Percentiles rank a stretch among this genome's conserved stretches.
Conservation (phyloP, 495 filamentous ascomycete genomes). For the Penicillium subrubescens region DNA sequence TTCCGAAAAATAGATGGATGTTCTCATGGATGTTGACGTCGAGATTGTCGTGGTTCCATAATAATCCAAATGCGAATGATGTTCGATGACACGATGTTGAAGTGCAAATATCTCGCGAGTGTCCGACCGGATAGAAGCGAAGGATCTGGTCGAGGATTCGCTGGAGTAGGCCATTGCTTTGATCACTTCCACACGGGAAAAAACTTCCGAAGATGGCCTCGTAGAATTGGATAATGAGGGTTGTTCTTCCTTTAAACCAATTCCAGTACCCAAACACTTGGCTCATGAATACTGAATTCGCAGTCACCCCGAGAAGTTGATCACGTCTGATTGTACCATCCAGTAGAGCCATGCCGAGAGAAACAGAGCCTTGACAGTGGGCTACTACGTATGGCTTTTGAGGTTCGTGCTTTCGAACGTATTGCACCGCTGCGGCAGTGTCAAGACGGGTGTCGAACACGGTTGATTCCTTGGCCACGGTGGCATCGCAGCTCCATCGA, state of each 20-base stretch:
- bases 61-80: neutral
- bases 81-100: neutral
- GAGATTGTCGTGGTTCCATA: neutral
- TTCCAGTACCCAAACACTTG: constrained; percentile 61
- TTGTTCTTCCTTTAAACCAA: constrained; percentile 51
- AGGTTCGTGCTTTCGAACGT: constrained; percentile 45
- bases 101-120: neutral
- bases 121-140: constrained; percentile 59
- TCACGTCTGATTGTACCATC: constrained; percentile 57
- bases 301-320: constrained; percentile 54
- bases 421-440: constrained; percentile 57
- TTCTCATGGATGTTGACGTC: neutral
- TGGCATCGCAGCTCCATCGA: neutral
- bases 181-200: constrained; percentile 9
- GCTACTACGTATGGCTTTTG: constrained; percentile 58
- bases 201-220: constrained; percentile 16
- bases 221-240: constrained; percentile 33
- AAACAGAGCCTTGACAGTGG: constrained; percentile 69
- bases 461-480: neutral
- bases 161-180: constrained; percentile 7
- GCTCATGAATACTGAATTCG: constrained; percentile 67
- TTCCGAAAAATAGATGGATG: neutral
- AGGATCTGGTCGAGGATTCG: constrained; percentile 16
- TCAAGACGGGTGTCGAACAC: constrained; percentile 64
- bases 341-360: constrained; percentile 60